Evolutionary conservation across 306 rosid genomes (phyloP).

Genomic region (Erythrophleum fordii): DNA sequence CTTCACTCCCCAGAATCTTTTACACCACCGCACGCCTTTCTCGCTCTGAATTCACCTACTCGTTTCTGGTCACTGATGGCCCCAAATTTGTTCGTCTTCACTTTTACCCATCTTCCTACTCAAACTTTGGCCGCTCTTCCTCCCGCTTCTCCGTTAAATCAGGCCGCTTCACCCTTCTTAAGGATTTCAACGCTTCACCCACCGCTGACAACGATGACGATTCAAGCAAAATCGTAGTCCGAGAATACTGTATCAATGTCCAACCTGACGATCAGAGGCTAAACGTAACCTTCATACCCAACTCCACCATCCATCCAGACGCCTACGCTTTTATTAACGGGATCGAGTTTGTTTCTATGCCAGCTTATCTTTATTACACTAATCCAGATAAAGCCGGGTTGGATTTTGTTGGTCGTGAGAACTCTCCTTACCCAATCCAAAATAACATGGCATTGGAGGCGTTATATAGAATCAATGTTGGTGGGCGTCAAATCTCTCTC

Average conservation of each 20-base stretch:
- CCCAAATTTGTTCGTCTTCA: conserved; percentile 47
- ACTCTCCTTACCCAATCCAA: too few species aligned
- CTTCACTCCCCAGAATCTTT: too few species aligned
- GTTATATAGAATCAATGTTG: conserved; percentile 12
- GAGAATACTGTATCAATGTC: conserved; percentile 42
- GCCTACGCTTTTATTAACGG: conserved; percentile 56
- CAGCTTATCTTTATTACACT: conserved; percentile 48
- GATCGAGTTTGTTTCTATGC: conserved; percentile 70
- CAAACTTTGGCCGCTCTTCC: not conserved
- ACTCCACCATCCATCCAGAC: not conserved
- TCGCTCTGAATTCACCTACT: conserved; percentile 21
- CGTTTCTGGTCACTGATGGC: conserved; percentile 25
- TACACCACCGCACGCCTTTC: conserved; percentile 16
- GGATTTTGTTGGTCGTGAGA: too few species aligned
- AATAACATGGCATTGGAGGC: not conserved
- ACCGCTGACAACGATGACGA: not conserved
- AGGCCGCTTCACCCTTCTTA: conserved; percentile 44
- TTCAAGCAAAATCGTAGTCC: too few species aligned
- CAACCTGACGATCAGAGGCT: conserved; percentile 20
- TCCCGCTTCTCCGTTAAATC: conserved; percentile 50
- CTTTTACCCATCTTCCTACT: conserved; percentile 9
- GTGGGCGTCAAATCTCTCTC: not conserved
- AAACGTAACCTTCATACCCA: conserved; percentile 50
- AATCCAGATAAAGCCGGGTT: not conserved
- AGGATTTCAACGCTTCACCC: conserved; percentile 44